phyloP scores from a whole-genome alignment of 345 rosid genomes.

The Lepidium didymum region DNA sequence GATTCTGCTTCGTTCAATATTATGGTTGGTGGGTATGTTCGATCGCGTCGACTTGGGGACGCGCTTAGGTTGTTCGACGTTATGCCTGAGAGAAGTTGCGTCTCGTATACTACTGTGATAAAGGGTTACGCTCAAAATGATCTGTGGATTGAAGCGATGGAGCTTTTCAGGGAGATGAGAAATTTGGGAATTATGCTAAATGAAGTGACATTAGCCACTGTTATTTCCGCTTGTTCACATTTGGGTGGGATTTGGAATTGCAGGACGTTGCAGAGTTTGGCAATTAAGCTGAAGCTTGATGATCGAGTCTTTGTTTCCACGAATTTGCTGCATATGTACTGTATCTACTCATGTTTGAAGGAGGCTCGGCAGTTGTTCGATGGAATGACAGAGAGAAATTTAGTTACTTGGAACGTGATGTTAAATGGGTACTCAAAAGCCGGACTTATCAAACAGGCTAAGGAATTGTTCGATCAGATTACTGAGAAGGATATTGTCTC shows the following conservation, averaged over 20 bases:
- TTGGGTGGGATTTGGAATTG: constrained; percentile 49
- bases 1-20: constrained; percentile 61
- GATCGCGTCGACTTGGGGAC: constrained; percentile 38
- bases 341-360: constrained; percentile 41
- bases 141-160: constrained; percentile 44
- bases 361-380: constrained; percentile 57
- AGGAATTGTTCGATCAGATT: constrained; percentile 51
- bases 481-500: constrained; percentile 66
- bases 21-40: constrained; percentile 51
- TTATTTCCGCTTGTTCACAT: constrained; percentile 49
- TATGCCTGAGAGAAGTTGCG: constrained; percentile 57
- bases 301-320: constrained; percentile 24
- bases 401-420: constrained; percentile 84
- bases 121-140: constrained; percentile 55
- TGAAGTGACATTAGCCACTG: constrained; percentile 52
- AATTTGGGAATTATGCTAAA: constrained; percentile 38
- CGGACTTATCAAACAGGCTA: constrained; percentile 48
- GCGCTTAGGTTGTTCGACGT: constrained; percentile 59
- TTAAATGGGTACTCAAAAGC: constrained; percentile 77
- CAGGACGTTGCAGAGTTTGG: constrained; percentile 56
- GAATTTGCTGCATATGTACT: constrained; percentile 44
- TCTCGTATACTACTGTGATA: constrained; percentile 61
- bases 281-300: constrained; percentile 39
- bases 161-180: constrained; percentile 57
- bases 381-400: constrained; percentile 56